Base-by-base conservation (phyloP, 1,284 basidiomycete genomes). In the Ceratobasidium sp. region DNA sequence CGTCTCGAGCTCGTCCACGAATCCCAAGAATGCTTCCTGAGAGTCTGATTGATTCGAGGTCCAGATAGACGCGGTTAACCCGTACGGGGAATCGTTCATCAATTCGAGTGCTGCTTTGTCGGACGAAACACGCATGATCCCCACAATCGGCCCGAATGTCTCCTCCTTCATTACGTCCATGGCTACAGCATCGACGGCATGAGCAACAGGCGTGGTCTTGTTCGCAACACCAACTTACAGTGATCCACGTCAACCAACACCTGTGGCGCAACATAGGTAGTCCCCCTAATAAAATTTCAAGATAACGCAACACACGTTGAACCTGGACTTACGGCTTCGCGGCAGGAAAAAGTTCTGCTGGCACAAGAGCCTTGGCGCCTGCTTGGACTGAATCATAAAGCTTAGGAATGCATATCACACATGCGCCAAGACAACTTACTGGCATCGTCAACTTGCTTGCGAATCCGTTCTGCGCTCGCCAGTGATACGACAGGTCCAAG, bases 11-110 rank as follows among this genome's bases (percentile, higher is more conserved):
- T 91, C 89, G 75, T 93, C 90, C 0, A 87, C 89, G 60, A 98
- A 85, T 72, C 81, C 83, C 76, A 92, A 81, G 84, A 97, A 97
- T 0, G 88, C 90, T 1, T 85, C 82, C 74, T 92, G 87, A 0
- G 90, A 92, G 31, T 89, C 87, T 0, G 85, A 80, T 73, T 89
- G 87, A 9, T 82, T 83, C 47, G 87, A 85, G 0, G 97, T 98
- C 97, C 97, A 99, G 36, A 99, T 83, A 22, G 94, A 96, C 0
- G 95, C 94, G 0, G 97, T 99, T 44, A 99, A 86, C 15, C 97
- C 97, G 81, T 97, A 98, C 0, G 88, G 89, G n/a, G 96, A 98
- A 83, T 98, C 96, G 82, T 99, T 98, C 94, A 99, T 98, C 41
- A 98, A 87, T 44, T 84, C 81, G 74, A 98, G 84, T 0, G 96